Evolutionary conservation across 2,329 filamentous ascomycete genomes (phyloP).

Genomic region (Helotiales sp.): DNA sequence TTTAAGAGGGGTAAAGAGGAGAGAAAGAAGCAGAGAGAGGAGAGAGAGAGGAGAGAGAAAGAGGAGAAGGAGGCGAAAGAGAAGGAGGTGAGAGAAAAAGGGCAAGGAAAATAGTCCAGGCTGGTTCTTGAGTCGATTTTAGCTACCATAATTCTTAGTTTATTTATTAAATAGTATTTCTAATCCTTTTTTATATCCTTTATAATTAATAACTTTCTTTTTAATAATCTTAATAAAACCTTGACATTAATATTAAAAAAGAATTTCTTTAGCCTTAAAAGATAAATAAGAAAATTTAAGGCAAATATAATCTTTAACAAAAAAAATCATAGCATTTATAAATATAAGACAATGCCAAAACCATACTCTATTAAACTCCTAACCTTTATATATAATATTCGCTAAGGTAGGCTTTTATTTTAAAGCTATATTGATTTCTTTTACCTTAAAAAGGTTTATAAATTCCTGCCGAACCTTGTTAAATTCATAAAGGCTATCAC

Average conservation of each 20-base stretch:
- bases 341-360: constrained; percentile 41
- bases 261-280: constrained; percentile 28
- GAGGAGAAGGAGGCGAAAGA: too few relatives aligned
- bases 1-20: too few relatives aligned
- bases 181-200: too few relatives aligned
- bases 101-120: too few relatives aligned
- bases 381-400: constrained; percentile 36
- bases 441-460: constrained; percentile 36
- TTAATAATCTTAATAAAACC: too few relatives aligned
- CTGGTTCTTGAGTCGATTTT: too few relatives aligned
- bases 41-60: too few relatives aligned
- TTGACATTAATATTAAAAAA: constrained; percentile 35
- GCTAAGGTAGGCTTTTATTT: constrained; percentile 27
- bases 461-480: constrained; percentile 34
- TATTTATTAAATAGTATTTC: too few relatives aligned
- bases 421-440: constrained; percentile 26
- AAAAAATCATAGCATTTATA: constrained; percentile 35
- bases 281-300: constrained; percentile 35
- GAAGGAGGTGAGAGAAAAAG: too few relatives aligned
- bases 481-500: constrained; percentile 32
- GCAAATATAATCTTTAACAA: constrained; percentile 38
- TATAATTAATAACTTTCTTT: constrained; percentile 30
- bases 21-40: too few relatives aligned
- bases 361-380: constrained; percentile 40
- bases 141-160: too few relatives aligned